These are phyloP conservation scores for Cordyceps tenuipes DNA, from an alignment of 2,329 filamentous ascomycete species.

Conservation along the genomic window DNA sequence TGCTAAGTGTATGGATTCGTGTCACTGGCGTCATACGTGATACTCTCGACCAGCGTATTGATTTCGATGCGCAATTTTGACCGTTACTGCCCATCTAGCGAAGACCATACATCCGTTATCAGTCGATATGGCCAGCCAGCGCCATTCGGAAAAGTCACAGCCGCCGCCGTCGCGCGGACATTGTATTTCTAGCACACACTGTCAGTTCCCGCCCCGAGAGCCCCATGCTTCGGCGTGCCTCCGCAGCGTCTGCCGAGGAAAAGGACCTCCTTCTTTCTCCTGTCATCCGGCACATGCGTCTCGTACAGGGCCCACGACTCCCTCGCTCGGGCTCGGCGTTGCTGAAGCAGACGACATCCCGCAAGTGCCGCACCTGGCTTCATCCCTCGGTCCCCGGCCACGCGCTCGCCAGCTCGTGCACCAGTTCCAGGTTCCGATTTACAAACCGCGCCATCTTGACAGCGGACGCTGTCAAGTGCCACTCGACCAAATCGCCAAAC, in stretches of 20 bases:
- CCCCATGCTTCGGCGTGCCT: background rate
- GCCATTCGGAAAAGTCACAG: slow-evolving; percentile 20
- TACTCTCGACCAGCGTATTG: slow-evolving; percentile 22
- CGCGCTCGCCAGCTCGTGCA: slow-evolving; percentile 15
- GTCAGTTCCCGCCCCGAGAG: background rate
- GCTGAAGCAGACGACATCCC: slow-evolving; percentile 7
- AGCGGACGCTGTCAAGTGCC: slow-evolving; percentile 27
- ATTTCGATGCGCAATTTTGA: slow-evolving; percentile 22
- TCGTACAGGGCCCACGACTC: slow-evolving; percentile 13
- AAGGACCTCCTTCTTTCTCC: background rate
- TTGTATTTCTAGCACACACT: slow-evolving; percentile 16
- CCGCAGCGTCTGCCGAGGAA: slow-evolving; percentile 15
- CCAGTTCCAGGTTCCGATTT: slow-evolving; percentile 26
- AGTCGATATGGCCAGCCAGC: slow-evolving; percentile 33
- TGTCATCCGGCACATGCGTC: slow-evolving; percentile 16
- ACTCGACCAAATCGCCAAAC: slow-evolving; percentile 24
- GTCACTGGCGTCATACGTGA: slow-evolving; percentile 6
- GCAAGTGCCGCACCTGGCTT: slow-evolving; percentile 15
- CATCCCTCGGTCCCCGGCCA: slow-evolving; percentile 13
- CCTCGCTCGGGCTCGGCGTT: slow-evolving; percentile 14
- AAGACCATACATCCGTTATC: slow-evolving; percentile 25
- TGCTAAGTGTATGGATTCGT: slow-evolving; percentile 21
- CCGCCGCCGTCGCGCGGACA: slow-evolving; percentile 15
- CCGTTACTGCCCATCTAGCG: slow-evolving; percentile 21
- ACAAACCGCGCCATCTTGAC: slow-evolving; percentile 35